Evolutionary conservation across 1,284 basidiomycete genomes (phyloP).

Genomic region (Vanrija pseudolonga): DNA sequence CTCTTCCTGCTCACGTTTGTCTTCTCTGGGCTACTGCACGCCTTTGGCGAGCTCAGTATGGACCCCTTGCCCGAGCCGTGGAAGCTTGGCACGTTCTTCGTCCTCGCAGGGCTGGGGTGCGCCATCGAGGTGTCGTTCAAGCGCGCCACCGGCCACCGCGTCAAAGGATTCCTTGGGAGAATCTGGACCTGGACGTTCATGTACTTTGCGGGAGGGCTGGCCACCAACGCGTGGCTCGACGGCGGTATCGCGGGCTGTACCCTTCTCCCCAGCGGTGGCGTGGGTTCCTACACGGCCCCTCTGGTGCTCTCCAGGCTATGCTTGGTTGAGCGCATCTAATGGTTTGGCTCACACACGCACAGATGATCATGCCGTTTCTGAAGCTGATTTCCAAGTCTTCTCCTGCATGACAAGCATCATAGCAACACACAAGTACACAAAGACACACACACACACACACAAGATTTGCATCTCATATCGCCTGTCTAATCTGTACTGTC

Average conservation of each 20-base stretch:
- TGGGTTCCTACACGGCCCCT: neutral
- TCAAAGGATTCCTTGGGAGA: slow-evolving; percentile 36
- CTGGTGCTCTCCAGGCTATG: neutral
- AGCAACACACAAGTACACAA: neutral
- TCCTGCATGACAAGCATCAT: neutral
- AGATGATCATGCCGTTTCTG: too few relatives aligned
- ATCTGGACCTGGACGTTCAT: slow-evolving; percentile 40
- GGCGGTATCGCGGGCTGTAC: slow-evolving; percentile 8
- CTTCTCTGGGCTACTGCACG: slow-evolving; percentile 42
- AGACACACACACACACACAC: too few relatives aligned
- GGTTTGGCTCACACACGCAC: neutral
- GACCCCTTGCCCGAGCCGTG: slow-evolving; percentile 31
- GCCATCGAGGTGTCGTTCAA: slow-evolving; percentile 14
- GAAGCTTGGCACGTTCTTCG: slow-evolving; percentile 35
- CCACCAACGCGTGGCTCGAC: slow-evolving; percentile 36
- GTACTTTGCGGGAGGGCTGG: slow-evolving; percentile 21
- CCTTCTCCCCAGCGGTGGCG: neutral
- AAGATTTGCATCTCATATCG: neutral
- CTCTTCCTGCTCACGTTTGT: slow-evolving; percentile 37
- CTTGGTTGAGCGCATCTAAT: neutral
- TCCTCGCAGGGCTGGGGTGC: slow-evolving; percentile 34
- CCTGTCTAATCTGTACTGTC: neutral
- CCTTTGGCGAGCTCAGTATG: slow-evolving; percentile 37
- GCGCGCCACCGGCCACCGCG: slow-evolving; percentile 25
- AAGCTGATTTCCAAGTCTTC: neutral